Percentiles rank a stretch among this genome's conserved stretches.
These are phyloP conservation scores for Penicillium manginii DNA, from an alignment of 495 filamentous ascomycete genomes.

Conservation along the genomic window DNA sequence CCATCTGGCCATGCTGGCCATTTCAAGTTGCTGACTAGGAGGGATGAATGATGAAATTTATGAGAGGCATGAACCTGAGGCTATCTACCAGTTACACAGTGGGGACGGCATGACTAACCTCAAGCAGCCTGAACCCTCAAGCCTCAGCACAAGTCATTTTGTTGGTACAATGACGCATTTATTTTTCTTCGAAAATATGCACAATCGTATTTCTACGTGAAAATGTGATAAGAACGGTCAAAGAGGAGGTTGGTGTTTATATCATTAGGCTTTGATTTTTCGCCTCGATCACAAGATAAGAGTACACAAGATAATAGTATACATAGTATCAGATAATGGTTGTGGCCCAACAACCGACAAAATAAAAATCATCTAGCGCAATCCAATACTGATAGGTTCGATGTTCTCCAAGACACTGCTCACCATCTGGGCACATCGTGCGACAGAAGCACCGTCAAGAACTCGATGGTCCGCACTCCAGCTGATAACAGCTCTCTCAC, in stretches of 20 bases:
- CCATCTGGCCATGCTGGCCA: not conserved
- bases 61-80: too few relatives aligned
- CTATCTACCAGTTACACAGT: too few relatives aligned
- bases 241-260: too few relatives aligned
- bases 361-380: not conserved
- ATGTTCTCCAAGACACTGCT: not conserved
- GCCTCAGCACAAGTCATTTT: too few relatives aligned
- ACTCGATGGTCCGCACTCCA: slow-evolving; percentile 10
- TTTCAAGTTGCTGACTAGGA: too few relatives aligned
- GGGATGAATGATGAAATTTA: not conserved
- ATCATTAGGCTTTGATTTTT: not conserved
- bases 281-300: not conserved
- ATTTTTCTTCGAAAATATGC: too few relatives aligned
- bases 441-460: slow-evolving; percentile 5
- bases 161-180: too few relatives aligned
- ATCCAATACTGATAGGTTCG: not conserved
- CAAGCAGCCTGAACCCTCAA: too few relatives aligned
- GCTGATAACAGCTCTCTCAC: not conserved
- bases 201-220: too few relatives aligned
- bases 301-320: too few relatives aligned
- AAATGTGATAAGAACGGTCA: too few relatives aligned
- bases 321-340: not conserved
- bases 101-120: too few relatives aligned
- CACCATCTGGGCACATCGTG: not conserved
- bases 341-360: not conserved